A percentile compares a stretch with the other conserved stretches of the same genome.
These are phyloP conservation scores for Spencermartinsiella ligniputridi DNA, from an alignment of 1,139 yeast genomes.

Conservation along the genomic window DNA sequence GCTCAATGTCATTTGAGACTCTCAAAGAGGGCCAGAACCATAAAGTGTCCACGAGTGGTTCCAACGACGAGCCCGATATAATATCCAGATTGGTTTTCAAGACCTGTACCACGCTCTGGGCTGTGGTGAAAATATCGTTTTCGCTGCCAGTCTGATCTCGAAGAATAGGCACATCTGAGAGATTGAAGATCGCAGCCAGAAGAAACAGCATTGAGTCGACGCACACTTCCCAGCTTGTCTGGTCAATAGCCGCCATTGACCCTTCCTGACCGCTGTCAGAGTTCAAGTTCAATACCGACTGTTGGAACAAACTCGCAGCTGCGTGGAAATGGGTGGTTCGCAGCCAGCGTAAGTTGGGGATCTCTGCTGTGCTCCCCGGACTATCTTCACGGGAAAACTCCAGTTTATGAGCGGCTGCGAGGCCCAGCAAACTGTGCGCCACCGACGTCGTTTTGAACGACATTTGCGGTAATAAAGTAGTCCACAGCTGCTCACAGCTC, in stretches of 20 bases:
- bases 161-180: background rate
- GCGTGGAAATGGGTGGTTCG: background rate
- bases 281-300: background rate
- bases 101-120: background rate
- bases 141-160: background rate
- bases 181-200: background rate
- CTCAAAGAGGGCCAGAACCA: background rate
- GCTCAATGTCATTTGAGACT: background rate
- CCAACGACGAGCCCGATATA: background rate
- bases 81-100: background rate
- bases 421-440: constrained; percentile 4
- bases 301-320: background rate
- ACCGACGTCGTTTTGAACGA: constrained; percentile 4
- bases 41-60: background rate
- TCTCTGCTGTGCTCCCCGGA: background rate
- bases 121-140: background rate
- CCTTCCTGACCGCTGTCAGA: background rate
- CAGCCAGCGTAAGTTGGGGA: background rate
- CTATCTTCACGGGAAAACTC: background rate
- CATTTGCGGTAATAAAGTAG: constrained; percentile 3
- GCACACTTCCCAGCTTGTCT: background rate
- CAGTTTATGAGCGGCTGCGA: constrained; percentile 6
- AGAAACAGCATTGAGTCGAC: background rate
- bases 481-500: constrained; percentile 4
- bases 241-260: background rate